Evolutionary conservation across 495 filamentous ascomycete species (phyloP), one percentile per base, ranked within the genome.

Genomic region (Aspergillus nidulans): DNA sequence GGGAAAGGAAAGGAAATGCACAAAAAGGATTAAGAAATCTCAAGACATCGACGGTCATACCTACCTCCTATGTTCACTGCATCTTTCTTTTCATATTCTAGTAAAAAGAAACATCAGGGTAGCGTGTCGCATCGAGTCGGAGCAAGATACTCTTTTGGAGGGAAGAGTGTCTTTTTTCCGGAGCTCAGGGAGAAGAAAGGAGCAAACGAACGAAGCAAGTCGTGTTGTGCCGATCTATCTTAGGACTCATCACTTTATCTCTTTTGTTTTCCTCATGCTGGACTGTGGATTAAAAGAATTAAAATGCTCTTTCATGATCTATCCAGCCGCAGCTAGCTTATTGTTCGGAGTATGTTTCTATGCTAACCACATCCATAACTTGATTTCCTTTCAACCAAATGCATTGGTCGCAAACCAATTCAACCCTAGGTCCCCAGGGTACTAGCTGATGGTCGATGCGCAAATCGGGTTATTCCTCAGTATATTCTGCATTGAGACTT

Each of bases 1-100:
- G 61, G 57, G 59, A 66, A 63, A 32, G 49, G n/a, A 58, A 65
- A 38, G 49, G 42, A 56, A 39, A 39, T 39, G 36, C 6, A 4
- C 13, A 39, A 39, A 61, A 65, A 61, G 45, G 53, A 60, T 55
- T 41, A 39, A 49, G 45, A 49, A 34, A 53, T 49, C 45, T 49
- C 45, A 49, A 49, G 28, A 49, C 45, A 49, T 15, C 16, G 28
- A 34, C 28, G 45, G 26, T 36, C 45, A 36, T 49, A 32, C 28
- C 28, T 36, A 34, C 45, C 28, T 49, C 45, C 36, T 45, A 21
- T 26, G 8, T 10, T 5, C 12, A 9, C 23, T 44, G 12, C 23
- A n/a, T 44, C 16, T 45, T 49, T 47, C 19, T 49, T 36, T 36
- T 34, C 30, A 34, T 36, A 18, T 13, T 49, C 19, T 18, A 20